Base-by-base conservation (phyloP, 148 eudicot species). In the Polygonum maritimum region DNA sequence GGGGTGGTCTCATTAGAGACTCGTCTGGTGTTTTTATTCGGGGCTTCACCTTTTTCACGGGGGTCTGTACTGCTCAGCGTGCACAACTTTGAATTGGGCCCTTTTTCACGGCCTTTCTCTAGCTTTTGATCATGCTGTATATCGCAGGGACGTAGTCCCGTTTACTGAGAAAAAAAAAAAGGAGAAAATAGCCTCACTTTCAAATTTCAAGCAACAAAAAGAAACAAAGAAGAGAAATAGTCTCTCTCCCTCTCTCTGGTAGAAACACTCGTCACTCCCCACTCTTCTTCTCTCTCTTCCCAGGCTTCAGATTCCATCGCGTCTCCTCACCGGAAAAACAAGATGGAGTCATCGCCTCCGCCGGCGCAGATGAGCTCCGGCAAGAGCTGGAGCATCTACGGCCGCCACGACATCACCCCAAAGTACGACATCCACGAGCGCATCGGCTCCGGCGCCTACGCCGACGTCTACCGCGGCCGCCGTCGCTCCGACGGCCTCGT, bases 371-470 rank as follows among this genome's bases (percentile, higher is more conserved):
- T 26, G 26, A 63, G 76, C 12, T 33, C 77, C 19, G 49, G 89
- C n/a, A 94, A 94, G 78, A 89, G 96, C 85, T 94, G 98, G 98
- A 86, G 89, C 86, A 94, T 94, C 67, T 79, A 94, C 76, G 88
- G 90, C 8, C 86, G 97, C 21, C 80, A 62, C 22, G 98, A 94
- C 78, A 87, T 92, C 78, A 94, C 87, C 63, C 21, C 81, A 0
- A 94, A 92, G 69, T 94, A 90, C 86, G 74, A 82, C 44, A 87
- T 94, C 85, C 81, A 74, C 0, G 76, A 80, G 21, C 85, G 85
- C 21, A 80, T 94, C 41, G 98, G 98, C 60, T 88, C 97, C 73
- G 98, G 98, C 74, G 91, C 98, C 1, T 94, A 85, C 78, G 83
- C 98, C 76, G 93, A 92, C 80, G 98, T 94, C 55, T 92, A 94